Conservation (phyloP, 2,329 filamentous ascomycete species). For the Arthrobotrys iridis region DNA sequence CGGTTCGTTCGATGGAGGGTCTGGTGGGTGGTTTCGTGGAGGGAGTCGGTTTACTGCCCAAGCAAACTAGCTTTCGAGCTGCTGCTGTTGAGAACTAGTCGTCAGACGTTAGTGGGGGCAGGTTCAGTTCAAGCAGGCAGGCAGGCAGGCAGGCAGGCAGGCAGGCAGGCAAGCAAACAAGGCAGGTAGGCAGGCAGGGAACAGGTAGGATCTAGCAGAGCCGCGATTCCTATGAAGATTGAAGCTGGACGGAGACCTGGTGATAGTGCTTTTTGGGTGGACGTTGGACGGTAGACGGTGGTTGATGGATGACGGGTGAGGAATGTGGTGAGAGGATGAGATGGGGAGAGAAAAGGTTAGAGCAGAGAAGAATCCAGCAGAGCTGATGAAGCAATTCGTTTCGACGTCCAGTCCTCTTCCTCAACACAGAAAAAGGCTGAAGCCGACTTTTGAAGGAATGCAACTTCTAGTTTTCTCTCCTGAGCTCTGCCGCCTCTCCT, state of each 20-base stretch:
- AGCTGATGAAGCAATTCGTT: no score
- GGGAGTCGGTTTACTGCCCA: not conserved
- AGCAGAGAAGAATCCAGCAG: not conserved
- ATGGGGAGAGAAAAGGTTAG: not conserved
- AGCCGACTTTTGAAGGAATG: no score
- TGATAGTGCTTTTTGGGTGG: no score
- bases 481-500: no score
- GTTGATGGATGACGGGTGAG: no score
- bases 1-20: not conserved
- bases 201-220: not conserved
- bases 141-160: not conserved
- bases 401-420: no score
- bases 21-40: not conserved
- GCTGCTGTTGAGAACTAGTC: not conserved
- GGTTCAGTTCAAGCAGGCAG: not conserved
- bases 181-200: not conserved
- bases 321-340: no score
- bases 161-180: conserved; percentile 1
- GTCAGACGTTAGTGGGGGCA: not conserved
- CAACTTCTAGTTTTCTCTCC: no score
- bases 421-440: no score
- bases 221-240: no score
- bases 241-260: no score
- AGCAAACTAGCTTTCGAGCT: conserved; percentile 2
- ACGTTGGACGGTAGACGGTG: no score